These are phyloP conservation scores for Cyberlindnera nakhonratchasimensis DNA, from an alignment of 805 yeast genomes.

Conservation along the genomic window DNA sequence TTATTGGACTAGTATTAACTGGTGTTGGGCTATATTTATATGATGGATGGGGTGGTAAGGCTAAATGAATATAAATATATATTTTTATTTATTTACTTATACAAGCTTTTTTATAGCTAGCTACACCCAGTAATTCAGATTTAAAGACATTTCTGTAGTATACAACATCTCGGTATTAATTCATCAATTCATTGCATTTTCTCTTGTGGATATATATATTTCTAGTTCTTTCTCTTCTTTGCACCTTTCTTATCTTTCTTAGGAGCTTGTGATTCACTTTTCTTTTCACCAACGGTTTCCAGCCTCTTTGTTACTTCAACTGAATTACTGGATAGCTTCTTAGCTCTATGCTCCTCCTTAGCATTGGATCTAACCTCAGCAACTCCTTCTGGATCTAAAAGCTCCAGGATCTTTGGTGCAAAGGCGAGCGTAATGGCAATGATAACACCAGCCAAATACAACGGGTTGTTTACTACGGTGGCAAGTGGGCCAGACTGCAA, in stretches of 20 bases:
- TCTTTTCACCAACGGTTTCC: neutral
- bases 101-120: too few relatives aligned
- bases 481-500: conserved; percentile 37
- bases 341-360: conserved; percentile 2
- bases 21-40: conserved; percentile 57
- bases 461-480: conserved; percentile 34
- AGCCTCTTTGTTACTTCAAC: conserved; percentile 2
- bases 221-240: conserved; percentile 2
- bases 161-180: neutral
- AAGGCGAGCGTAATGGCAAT: conserved; percentile 26
- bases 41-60: conserved; percentile 50
- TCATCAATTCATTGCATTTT: neutral
- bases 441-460: conserved; percentile 34
- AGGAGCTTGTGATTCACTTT: neutral
- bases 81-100: neutral
- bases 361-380: conserved; percentile 31
- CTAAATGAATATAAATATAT: neutral
- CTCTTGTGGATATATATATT: neutral
- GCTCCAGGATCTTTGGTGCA: conserved; percentile 37
- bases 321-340: neutral
- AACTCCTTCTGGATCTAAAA: conserved; percentile 40
- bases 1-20: conserved; percentile 48
- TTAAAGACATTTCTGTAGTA: too few relatives aligned
- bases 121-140: too few relatives aligned
- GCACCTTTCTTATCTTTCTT: conserved; percentile 1